These are phyloP conservation scores for Helicostylum pulchrum DNA, from an alignment of 192 early-diverging fungal species.

Conservation along the genomic window DNA sequence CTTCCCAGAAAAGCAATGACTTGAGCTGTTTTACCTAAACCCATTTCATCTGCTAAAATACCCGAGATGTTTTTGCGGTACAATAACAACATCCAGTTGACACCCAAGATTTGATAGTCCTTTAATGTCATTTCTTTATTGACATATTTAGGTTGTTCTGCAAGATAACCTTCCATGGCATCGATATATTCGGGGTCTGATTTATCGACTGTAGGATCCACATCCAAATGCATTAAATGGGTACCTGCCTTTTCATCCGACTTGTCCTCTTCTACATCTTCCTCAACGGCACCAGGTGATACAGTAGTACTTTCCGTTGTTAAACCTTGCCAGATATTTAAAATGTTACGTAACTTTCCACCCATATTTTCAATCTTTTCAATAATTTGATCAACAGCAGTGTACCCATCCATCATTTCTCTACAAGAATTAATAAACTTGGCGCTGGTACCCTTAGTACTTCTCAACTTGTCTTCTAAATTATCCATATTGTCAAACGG, in stretches of 20 bases:
- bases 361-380: slow-evolving; percentile 56
- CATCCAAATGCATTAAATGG: slow-evolving; percentile 30
- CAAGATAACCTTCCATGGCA: slow-evolving; percentile 49
- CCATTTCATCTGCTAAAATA: slow-evolving; percentile 82
- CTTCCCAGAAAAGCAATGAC: slow-evolving; percentile 78
- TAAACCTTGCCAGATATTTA: slow-evolving; percentile 47
- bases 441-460: slow-evolving; percentile 48
- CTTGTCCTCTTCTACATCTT: slow-evolving; percentile 23
- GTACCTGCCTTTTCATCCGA: slow-evolving; percentile 40
- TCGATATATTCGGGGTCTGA: not conserved
- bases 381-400: slow-evolving; percentile 59
- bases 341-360: slow-evolving; percentile 40
- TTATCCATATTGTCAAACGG: slow-evolving; percentile 57
- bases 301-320: not conserved
- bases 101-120: slow-evolving; percentile 81
- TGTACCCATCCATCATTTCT: slow-evolving; percentile 59
- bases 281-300: not conserved
- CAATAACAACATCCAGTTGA: slow-evolving; percentile 81
- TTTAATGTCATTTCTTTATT: slow-evolving; percentile 65
- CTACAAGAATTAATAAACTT: slow-evolving; percentile 51
- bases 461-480: slow-evolving; percentile 49
- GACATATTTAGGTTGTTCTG: slow-evolving; percentile 56
- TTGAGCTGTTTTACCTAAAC: slow-evolving; percentile 91
- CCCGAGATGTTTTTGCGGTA: slow-evolving; percentile 71
- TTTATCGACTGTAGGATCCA: slow-evolving; percentile 21